Evolutionary conservation across 345 rosid genomes (phyloP).

Genomic region (Toxicodendron radicans): DNA sequence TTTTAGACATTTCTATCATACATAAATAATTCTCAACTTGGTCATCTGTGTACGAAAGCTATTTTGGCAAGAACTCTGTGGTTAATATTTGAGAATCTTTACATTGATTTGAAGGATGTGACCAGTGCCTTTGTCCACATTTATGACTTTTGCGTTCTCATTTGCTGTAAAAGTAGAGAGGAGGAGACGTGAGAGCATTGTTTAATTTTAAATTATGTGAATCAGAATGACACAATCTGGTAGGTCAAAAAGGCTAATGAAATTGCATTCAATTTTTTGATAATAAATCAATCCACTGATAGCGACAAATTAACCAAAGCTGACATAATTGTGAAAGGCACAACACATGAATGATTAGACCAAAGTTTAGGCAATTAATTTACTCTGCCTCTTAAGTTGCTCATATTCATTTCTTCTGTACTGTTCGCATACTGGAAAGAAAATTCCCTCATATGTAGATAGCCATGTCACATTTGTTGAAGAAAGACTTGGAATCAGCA

Average conservation of each 20-base stretch:
- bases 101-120: constrained; percentile 12
- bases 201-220: background rate
- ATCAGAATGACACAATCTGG: background rate
- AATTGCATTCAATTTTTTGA: background rate
- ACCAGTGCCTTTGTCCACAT: background rate
- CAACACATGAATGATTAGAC: background rate
- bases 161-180: background rate
- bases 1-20: too few relatives aligned
- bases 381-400: too few relatives aligned
- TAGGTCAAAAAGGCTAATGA: background rate
- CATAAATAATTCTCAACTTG: background rate
- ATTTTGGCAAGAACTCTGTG: background rate
- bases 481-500: constrained; percentile 12
- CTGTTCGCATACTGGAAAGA: background rate
- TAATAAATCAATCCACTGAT: constrained; percentile 2
- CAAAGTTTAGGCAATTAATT: background rate
- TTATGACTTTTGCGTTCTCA: background rate
- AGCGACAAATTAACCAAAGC: constrained; percentile 15
- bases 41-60: background rate
- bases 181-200: background rate
- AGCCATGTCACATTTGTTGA: constrained; percentile 35
- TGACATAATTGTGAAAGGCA: background rate
- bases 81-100: too few relatives aligned
- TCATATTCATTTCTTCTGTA: background rate
- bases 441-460: constrained; percentile 15